Conservation (phyloP, 2,329 filamentous ascomycete genomes). For the Aurifilum marmelostoma region DNA sequence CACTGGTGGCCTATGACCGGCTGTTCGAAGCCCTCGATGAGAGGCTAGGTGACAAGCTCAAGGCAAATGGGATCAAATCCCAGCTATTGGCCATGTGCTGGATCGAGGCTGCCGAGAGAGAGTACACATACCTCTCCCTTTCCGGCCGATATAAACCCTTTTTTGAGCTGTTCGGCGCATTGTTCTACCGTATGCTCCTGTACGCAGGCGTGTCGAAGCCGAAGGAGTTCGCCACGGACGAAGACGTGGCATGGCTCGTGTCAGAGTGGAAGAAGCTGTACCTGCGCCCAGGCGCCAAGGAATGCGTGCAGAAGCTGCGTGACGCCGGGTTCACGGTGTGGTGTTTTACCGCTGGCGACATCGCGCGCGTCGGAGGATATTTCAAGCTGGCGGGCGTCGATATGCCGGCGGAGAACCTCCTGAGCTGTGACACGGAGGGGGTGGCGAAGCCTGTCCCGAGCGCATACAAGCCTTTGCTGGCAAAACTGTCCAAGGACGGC, state of each 20-base stretch:
- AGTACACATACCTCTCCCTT: conserved; percentile 51
- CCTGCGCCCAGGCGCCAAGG: conserved; percentile 42
- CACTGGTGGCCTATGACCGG: conserved; percentile 46
- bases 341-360: conserved; percentile 54
- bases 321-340: conserved; percentile 53
- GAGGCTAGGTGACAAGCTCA: conserved; percentile 44
- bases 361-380: conserved; percentile 51
- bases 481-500: conserved; percentile 36
- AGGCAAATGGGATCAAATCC: conserved; percentile 40
- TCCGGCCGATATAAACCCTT: conserved; percentile 46
- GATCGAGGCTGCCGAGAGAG: conserved; percentile 48
- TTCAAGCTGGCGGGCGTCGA: conserved; percentile 49
- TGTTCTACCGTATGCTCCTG: conserved; percentile 50
- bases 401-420: conserved; percentile 51
- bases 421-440: conserved; percentile 50
- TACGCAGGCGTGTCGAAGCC: conserved; percentile 46
- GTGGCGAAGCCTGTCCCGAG: conserved; percentile 52
- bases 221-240: conserved; percentile 42
- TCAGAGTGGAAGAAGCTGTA: conserved; percentile 39
- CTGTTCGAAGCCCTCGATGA: conserved; percentile 44
- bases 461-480: conserved; percentile 48
- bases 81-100: conserved; percentile 47
- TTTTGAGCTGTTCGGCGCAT: conserved; percentile 41
- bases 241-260: conserved; percentile 43
- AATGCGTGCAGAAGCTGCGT: conserved; percentile 45